phyloP scores from a whole-genome alignment of 371 early-diverging fungal genomes.

The Zychaea mexicana region DNA sequence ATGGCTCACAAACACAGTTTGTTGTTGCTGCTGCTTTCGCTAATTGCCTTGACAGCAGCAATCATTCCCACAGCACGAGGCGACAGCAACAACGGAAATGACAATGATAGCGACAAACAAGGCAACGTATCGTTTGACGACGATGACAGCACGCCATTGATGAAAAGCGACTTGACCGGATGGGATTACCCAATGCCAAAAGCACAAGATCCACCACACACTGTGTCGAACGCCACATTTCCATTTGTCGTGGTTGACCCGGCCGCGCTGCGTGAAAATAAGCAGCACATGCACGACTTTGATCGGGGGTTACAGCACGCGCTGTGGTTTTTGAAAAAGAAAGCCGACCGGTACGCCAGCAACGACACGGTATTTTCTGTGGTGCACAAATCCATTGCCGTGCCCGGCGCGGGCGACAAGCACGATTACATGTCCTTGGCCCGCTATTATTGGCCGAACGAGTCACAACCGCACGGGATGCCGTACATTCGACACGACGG shows the following conservation, averaged over 20 bases:
- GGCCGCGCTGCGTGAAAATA: constrained; percentile 10
- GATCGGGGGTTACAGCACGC: constrained; percentile 29
- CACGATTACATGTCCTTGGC: constrained; percentile 63
- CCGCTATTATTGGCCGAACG: constrained; percentile 55
- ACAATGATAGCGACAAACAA: not conserved
- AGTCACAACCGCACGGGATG: constrained; percentile 31
- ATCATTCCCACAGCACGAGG: too few relatives aligned
- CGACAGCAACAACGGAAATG: not conserved
- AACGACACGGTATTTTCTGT: constrained; percentile 49
- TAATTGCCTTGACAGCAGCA: too few relatives aligned
- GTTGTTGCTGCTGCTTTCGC: too few relatives aligned
- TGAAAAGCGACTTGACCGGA: constrained; percentile 5
- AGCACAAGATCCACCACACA: constrained; percentile 15
- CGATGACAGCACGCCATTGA: constrained; percentile 2
- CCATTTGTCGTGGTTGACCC: constrained; percentile 10
- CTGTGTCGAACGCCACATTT: constrained; percentile 12
- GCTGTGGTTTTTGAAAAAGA: constrained; percentile 28
- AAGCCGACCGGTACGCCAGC: constrained; percentile 20
- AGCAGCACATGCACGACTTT: constrained; percentile 21
- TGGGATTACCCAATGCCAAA: constrained; percentile 21
- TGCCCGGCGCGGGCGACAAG: constrained; percentile 40
- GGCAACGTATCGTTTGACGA: not conserved
- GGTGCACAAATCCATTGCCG: constrained; percentile 41
- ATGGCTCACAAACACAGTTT: too few relatives aligned
- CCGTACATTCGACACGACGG: constrained; percentile 55